Evolutionary conservation across 192 early-diverging fungal species (phyloP), one percentile per base, ranked within the genome.

Genomic region (Pilaira anomala): DNA sequence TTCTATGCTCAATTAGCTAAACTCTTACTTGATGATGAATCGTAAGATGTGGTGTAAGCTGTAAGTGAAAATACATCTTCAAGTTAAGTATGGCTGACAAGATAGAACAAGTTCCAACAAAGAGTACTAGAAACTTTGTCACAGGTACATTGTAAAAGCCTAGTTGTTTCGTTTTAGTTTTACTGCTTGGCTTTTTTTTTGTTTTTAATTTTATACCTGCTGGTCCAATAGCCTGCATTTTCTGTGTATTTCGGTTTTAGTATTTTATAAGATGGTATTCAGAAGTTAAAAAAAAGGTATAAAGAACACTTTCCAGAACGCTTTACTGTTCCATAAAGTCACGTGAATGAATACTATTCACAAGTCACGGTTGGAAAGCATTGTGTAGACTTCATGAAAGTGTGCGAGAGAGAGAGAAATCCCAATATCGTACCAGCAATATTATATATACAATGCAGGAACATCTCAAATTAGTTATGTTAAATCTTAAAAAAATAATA

Each of bases 121-220:
- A 49, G 11, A 86, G 58, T 6, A 83, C 48, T 22, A 85, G 60
- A 9, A 71, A 59, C 63, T 86, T 88, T n/a, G 80, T 85, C 19
- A 79, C 75, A 14, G 83, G 86, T 28, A 83, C 83, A 72, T 86
- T 85, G 29, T 82, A 76, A 60, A 88, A 86, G 30, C 86, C 86
- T 83, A 44, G 22, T n/a, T 14, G 18, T 30, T 2, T 7, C 2
- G 0, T 29, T 30, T 14, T 42, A 41, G 36, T 53, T 42, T 22
- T 33, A 18, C 3, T 14, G 14, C 26, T 48, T 19, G 2, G 13
- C 8, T 8, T 53, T 11, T 4, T 12, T 7, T 48, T 3, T 36
- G 7, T n/a, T 42, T 50, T 13, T 25, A 52, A 22, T 25, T 21
- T 25, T 57, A 56, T 41, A 63, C 67, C 67, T 57, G 67, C 60